phyloP scores from a whole-genome alignment of 176 grass and related monocot species.

The Oryza australiensis region DNA sequence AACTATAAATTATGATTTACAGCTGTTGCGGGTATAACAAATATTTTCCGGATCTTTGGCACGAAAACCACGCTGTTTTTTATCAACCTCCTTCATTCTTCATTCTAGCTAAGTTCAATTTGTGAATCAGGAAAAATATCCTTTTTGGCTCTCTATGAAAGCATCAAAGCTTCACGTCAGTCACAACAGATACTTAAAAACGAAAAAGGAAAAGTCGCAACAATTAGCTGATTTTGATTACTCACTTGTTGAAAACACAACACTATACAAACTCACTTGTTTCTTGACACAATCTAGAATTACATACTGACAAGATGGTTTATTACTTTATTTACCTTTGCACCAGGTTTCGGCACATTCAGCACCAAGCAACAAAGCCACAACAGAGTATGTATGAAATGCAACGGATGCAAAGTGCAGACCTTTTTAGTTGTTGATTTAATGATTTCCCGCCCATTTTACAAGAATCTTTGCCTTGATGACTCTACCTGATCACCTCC shows the following conservation, averaged over 20 bases:
- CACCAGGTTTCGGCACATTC: background rate
- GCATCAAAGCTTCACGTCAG: background rate
- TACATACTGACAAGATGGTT: background rate
- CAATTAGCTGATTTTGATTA: too few species aligned
- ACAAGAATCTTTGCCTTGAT: constrained; percentile 3
- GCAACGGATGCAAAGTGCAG: background rate
- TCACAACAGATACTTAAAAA: background rate
- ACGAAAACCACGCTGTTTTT: background rate
- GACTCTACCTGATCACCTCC: constrained; percentile 1
- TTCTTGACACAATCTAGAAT: background rate
- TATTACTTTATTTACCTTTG: background rate
- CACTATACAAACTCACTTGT: background rate
- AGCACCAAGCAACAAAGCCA: background rate
- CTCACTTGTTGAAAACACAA: background rate
- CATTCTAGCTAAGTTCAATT: background rate
- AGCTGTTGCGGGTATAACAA: background rate
- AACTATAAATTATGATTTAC: constrained; percentile 6
- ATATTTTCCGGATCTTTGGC: background rate
- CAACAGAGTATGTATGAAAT: background rate
- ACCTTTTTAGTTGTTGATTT: background rate
- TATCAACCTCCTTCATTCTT: background rate
- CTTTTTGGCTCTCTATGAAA: background rate
- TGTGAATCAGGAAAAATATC: background rate
- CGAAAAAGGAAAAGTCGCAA: too few species aligned
- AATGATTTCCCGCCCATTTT: constrained; percentile 19